These are phyloP conservation scores for Massariosphaeria phaeospora DNA, from an alignment of 495 filamentous ascomycete genomes.

Conservation along the genomic window DNA sequence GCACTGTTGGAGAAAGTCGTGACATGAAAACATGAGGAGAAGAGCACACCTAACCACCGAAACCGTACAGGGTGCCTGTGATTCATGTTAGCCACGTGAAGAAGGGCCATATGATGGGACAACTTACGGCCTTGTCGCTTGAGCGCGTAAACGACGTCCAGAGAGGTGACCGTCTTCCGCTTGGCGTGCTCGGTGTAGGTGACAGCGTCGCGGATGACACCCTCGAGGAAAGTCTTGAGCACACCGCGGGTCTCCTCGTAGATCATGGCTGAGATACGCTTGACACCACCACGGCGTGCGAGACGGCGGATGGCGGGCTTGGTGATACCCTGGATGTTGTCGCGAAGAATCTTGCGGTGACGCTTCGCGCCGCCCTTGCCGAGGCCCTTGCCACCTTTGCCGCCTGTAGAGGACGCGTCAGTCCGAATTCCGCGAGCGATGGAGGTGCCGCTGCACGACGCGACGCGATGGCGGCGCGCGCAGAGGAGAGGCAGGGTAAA, in stretches of 20 bases:
- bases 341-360: slow-evolving; percentile 49
- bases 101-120: slow-evolving; percentile 38
- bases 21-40: slow-evolving; percentile 31
- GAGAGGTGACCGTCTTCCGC: slow-evolving; percentile 95
- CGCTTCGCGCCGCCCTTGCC: slow-evolving; percentile 63
- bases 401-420: slow-evolving; percentile 39
- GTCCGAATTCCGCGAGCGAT: slow-evolving; percentile 8
- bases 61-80: slow-evolving; percentile 61
- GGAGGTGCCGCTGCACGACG: slow-evolving; percentile 1
- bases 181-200: slow-evolving; percentile 97
- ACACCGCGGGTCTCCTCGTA: slow-evolving; percentile 99
- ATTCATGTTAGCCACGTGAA: slow-evolving; percentile 17
- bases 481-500: slow-evolving; percentile 22
- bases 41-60: slow-evolving; percentile 72
- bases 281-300: slow-evolving; percentile 55
- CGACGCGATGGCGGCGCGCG: not conserved
- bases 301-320: slow-evolving; percentile 99
- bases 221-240: slow-evolving; percentile 99
- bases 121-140: slow-evolving; percentile 89
- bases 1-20: slow-evolving; percentile 16
- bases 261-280: slow-evolving; percentile 99
- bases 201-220: slow-evolving; percentile 71
- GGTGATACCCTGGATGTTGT: slow-evolving; percentile 87
- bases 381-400: slow-evolving; percentile 50
- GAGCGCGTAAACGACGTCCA: slow-evolving; percentile 95